Percentiles rank a stretch among this genome's conserved stretches.
Conservation (phyloP, 257 asterid species). For the Solanum rostratum region DNA sequence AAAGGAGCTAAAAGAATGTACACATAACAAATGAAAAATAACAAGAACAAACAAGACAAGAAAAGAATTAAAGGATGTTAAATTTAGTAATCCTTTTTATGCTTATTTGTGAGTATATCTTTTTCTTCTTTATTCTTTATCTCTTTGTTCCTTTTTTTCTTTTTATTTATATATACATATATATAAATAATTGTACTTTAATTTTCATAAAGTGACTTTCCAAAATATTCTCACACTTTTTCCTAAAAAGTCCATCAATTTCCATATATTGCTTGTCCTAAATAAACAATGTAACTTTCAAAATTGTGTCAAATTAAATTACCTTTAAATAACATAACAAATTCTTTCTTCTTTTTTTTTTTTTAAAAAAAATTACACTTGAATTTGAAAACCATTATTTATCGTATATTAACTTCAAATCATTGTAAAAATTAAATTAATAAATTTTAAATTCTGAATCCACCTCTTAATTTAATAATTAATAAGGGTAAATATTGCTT, state of each 20-base stretch:
- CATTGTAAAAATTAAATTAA: not conserved
- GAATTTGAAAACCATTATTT: not conserved
- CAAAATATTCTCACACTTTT: not conserved
- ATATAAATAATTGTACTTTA: not conserved
- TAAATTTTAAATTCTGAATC: not conserved
- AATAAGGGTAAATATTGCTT: not conserved
- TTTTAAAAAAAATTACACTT: not conserved
- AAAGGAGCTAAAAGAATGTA: constrained; percentile 2
- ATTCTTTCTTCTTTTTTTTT: not conserved
- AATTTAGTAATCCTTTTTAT: not conserved
- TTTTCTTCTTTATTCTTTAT: not conserved
- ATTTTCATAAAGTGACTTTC: not conserved
- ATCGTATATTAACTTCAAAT: not conserved
- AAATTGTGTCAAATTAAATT: not conserved
- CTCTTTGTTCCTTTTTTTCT: not conserved
- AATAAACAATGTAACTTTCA: not conserved
- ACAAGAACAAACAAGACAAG: constrained; percentile 17
- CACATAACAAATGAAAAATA: constrained; percentile 6
- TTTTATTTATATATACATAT: no score
- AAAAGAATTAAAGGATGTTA: constrained; percentile 4
- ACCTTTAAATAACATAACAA: not conserved
- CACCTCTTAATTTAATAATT: not conserved
- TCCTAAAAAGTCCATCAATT: not conserved
- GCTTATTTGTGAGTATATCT: not conserved
- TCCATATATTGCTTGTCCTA: not conserved